These are phyloP conservation scores for Hygrophila difformis DNA, from an alignment of 257 asterid genomes.

Conservation along the genomic window DNA sequence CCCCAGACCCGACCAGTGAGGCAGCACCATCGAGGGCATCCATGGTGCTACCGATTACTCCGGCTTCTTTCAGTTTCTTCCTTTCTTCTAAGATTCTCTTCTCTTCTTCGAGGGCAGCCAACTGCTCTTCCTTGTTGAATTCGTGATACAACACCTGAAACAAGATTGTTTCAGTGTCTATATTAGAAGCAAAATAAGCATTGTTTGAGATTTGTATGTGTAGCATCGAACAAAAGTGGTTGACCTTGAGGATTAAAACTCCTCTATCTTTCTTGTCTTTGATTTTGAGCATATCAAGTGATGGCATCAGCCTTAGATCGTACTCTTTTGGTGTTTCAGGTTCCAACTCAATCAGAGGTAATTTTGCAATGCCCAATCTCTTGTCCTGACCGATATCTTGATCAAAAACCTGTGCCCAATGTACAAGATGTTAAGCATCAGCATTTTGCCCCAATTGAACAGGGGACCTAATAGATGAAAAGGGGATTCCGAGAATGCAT, in stretches of 20 bases:
- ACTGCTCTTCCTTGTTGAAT: conserved; percentile 81
- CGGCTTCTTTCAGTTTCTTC: conserved; percentile 86
- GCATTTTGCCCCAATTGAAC: neutral
- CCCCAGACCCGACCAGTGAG: conserved; percentile 58
- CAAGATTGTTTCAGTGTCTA: too few relatives aligned
- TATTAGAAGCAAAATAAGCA: too few relatives aligned
- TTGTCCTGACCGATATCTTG: conserved; percentile 89
- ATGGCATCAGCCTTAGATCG: conserved; percentile 55
- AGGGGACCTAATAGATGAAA: conserved; percentile 2
- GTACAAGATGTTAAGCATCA: neutral
- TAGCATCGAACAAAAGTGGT: too few relatives aligned
- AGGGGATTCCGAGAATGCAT: too few relatives aligned
- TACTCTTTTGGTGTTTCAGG: conserved; percentile 53
- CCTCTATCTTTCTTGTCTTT: conserved; percentile 95
- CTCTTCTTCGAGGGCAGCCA: conserved; percentile 80
- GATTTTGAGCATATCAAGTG: conserved; percentile 80
- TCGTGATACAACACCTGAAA: conserved; percentile 73
- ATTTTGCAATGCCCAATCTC: conserved; percentile 60
- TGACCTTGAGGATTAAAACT: conserved; percentile 59
- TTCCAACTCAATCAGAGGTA: conserved; percentile 64
- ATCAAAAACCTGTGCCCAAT: conserved; percentile 60
- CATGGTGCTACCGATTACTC: conserved; percentile 91
- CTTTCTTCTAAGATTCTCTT: conserved; percentile 70
- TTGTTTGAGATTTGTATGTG: too few relatives aligned
- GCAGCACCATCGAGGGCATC: conserved; percentile 88